Conservation (phyloP, 805 yeast species). For the Torulaspora indica region DNA sequence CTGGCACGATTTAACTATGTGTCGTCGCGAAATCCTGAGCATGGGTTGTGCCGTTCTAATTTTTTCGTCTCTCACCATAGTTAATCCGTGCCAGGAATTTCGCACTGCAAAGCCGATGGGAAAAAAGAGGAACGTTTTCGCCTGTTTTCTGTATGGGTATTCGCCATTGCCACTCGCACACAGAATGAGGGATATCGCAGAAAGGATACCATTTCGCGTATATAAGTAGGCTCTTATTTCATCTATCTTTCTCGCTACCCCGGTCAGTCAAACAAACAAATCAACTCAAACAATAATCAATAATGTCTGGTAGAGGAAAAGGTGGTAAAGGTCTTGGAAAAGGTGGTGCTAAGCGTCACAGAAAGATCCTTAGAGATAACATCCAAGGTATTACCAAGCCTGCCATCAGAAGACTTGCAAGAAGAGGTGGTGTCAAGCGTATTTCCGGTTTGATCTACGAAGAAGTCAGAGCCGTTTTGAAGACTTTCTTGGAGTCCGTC, state of each 20-base stretch:
- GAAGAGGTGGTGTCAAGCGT: constrained; percentile 99
- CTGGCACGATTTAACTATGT: constrained; percentile 16
- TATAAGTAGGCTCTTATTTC: background rate
- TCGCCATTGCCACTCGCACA: constrained; percentile 1
- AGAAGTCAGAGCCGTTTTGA: constrained; percentile 95
- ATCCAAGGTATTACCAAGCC: constrained; percentile 99
- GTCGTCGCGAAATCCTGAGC: constrained; percentile 18
- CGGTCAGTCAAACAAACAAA: constrained; percentile 6
- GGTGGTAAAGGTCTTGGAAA: constrained; percentile 99
- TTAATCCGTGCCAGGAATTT: constrained; percentile 13
- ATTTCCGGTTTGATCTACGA: constrained; percentile 97
- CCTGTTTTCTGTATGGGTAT: constrained; percentile 9
- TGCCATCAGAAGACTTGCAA: constrained; percentile 99
- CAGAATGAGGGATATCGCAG: background rate
- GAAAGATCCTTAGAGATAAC: constrained; percentile 99
- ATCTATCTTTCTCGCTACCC: no score
- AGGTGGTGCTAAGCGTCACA: constrained; percentile 99
- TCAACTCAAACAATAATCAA: constrained; percentile 9
- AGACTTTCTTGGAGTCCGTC: constrained; percentile 92
- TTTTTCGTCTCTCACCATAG: constrained; percentile 19
- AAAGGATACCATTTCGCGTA: background rate
- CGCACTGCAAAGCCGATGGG: constrained; percentile 15
- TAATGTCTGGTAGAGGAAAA: constrained; percentile 99
- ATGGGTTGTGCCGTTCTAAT: constrained; percentile 15
- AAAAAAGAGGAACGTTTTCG: constrained; percentile 12